Percentiles rank a stretch among this genome's conserved stretches.
phyloP scores from a whole-genome alignment of 805 yeast species.

The Allodekkera sacchari region DNA sequence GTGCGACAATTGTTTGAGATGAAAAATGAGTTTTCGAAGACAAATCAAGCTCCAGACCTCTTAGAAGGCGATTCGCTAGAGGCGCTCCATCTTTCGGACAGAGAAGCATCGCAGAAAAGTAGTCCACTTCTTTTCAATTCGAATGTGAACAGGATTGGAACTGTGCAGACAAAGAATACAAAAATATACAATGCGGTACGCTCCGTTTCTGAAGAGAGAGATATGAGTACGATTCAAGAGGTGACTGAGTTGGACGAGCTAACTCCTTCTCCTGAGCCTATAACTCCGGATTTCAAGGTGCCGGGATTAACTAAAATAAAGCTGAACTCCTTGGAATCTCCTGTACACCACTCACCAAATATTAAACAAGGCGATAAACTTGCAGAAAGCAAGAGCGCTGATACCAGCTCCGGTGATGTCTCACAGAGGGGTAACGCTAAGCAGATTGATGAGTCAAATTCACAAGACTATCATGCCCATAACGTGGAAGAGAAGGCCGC shows the following conservation, averaged over 20 bases:
- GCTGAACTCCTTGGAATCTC: slow-evolving; percentile 10
- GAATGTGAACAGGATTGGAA: slow-evolving; percentile 16
- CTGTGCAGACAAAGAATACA: slow-evolving; percentile 24
- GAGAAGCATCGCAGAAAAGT: too few species aligned
- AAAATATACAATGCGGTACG: slow-evolving; percentile 20
- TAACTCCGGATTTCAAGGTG: not conserved
- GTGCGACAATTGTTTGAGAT: slow-evolving; percentile 19
- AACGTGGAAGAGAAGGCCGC: not conserved
- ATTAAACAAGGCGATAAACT: not conserved
- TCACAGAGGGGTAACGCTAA: not conserved
- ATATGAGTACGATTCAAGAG: slow-evolving; percentile 28
- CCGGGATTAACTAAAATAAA: slow-evolving; percentile 15
- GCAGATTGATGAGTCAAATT: slow-evolving; percentile 1
- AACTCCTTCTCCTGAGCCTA: slow-evolving; percentile 2
- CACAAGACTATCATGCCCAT: not conserved
- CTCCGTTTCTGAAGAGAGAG: not conserved
- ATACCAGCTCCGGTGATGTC: too few species aligned
- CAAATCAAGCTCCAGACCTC: slow-evolving; percentile 12
- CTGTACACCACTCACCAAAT: too few species aligned
- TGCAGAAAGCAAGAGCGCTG: not conserved
- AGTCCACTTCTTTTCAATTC: too few species aligned
- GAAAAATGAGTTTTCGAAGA: slow-evolving; percentile 15
- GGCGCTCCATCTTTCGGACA: too few species aligned
- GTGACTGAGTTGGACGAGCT: slow-evolving; percentile 23
- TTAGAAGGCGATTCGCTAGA: too few species aligned